Conservation (phyloP, 139 green algal species). For the Auxenochlorella pyrenoidosa region DNA sequence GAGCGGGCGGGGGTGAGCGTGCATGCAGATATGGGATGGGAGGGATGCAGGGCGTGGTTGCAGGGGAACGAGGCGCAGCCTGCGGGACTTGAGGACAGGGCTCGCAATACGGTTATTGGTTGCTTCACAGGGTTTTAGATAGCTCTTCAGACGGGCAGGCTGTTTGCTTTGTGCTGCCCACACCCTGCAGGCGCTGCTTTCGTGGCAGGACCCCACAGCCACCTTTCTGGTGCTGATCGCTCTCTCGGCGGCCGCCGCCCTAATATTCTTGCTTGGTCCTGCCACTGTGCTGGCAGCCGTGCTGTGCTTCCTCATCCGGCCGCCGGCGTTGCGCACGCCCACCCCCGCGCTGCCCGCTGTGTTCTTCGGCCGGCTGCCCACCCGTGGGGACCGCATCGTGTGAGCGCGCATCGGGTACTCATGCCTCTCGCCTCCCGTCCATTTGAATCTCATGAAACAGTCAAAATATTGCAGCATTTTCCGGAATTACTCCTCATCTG, state of each 20-base stretch:
- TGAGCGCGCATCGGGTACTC: background rate
- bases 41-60: background rate
- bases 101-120: too few relatives aligned
- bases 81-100: too few relatives aligned
- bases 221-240: conserved; percentile 5
- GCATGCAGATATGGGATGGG: background rate
- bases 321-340: conserved; percentile 44
- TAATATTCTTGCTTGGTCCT: conserved; percentile 28
- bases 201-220: conserved; percentile 40
- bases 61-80: too few relatives aligned
- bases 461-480: too few relatives aligned
- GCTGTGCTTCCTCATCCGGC: conserved; percentile 46
- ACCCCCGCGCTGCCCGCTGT: conserved; percentile 25
- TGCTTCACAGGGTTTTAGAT: too few relatives aligned
- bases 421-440: too few relatives aligned
- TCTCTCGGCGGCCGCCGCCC: background rate
- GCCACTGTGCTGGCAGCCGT: conserved; percentile 18
- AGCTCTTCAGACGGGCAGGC: too few relatives aligned
- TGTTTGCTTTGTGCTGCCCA: too few relatives aligned
- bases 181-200: conserved; percentile 16
- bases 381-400: conserved; percentile 35
- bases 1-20: conserved; percentile 26
- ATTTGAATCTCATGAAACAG: too few relatives aligned
- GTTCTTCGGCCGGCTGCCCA: conserved; percentile 44
- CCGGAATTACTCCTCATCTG: too few relatives aligned